A percentile compares a stretch with the other conserved stretches of the same genome.
phyloP scores from a whole-genome alignment of 257 asterid genomes.

The Cynanchum wilfordii region DNA sequence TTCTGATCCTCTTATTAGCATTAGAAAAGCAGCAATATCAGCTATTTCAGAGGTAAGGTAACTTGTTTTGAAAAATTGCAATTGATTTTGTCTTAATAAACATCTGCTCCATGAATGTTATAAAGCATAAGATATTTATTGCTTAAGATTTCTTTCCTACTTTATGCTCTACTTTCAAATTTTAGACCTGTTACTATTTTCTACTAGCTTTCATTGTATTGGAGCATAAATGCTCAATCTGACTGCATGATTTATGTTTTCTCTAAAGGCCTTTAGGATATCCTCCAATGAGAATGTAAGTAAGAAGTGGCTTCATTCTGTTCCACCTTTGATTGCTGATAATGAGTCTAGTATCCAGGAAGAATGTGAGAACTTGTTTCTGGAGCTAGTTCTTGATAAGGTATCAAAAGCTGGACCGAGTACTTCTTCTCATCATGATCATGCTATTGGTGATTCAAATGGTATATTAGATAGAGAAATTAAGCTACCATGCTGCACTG shows the following conservation, averaged over 20 bases:
- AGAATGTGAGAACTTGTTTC: slow-evolving; percentile 82
- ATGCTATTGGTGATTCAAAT: slow-evolving; percentile 25
- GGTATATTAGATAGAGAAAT: slow-evolving; percentile 27
- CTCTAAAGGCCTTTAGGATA: slow-evolving; percentile 67
- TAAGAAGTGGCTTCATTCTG: slow-evolving; percentile 87
- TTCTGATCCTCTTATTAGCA: slow-evolving; percentile 95
- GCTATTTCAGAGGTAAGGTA: slow-evolving; percentile 88
- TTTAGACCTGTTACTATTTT: slow-evolving; percentile 3
- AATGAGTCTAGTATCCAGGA: slow-evolving; percentile 95
- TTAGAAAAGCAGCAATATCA: slow-evolving; percentile 75
- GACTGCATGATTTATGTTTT: slow-evolving; percentile 13
- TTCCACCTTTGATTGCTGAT: slow-evolving; percentile 71
- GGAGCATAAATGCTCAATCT: not conserved
- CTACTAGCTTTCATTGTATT: not conserved
- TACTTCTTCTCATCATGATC: slow-evolving; percentile 22
- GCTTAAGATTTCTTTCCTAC: not conserved
- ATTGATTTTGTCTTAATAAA: not conserved
- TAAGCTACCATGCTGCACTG: slow-evolving; percentile 38
- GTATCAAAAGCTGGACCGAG: slow-evolving; percentile 46
- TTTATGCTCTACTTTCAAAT: not conserved
- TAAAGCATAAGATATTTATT: not conserved
- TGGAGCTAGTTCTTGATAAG: slow-evolving; percentile 73
- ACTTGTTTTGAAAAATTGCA: slow-evolving; percentile 1
- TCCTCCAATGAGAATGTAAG: slow-evolving; percentile 42
- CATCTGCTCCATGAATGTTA: not conserved